Evolutionary conservation across 495 filamentous ascomycete species (phyloP).

Genomic region (Cudoniella acicularis): DNA sequence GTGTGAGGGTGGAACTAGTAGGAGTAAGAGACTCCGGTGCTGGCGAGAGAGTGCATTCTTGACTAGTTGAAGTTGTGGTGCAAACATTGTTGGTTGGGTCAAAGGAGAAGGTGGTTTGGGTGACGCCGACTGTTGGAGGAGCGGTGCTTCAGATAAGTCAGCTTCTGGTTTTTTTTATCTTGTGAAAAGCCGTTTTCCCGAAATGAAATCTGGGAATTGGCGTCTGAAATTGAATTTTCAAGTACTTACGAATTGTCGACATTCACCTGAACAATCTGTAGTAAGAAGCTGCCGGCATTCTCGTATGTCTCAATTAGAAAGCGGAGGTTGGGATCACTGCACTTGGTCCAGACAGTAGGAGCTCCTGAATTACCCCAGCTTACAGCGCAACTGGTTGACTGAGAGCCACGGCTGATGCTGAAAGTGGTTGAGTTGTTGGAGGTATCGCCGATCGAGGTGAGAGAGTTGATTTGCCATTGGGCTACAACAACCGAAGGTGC

Average conservation of each 20-base stretch:
- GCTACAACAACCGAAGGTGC: no score
- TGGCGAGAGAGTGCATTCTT: not conserved
- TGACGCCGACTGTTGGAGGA: not conserved
- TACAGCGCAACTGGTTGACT: not conserved
- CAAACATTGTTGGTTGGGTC: not conserved
- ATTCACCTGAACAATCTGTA: not conserved
- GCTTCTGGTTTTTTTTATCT: not conserved
- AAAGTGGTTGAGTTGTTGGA: not conserved
- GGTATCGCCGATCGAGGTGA: not conserved
- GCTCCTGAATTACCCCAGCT: not conserved
- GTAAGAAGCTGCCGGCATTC: not conserved
- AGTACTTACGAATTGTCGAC: not conserved
- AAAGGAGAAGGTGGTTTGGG: not conserved
- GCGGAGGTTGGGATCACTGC: not conserved
- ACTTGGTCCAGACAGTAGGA: not conserved
- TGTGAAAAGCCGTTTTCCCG: not conserved
- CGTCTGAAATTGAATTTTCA: not conserved
- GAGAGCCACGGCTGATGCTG: not conserved
- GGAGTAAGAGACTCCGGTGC: not conserved
- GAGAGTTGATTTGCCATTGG: not conserved
- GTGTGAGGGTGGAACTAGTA: not conserved
- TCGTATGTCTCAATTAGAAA: not conserved
- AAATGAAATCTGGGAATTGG: no score
- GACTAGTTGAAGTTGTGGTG: not conserved
- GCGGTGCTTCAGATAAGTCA: not conserved